Percentiles rank a stretch among this genome's conserved stretches.
These are phyloP conservation scores for Claviceps quebecensis DNA, from an alignment of 2,329 filamentous ascomycete genomes.

Conservation along the genomic window DNA sequence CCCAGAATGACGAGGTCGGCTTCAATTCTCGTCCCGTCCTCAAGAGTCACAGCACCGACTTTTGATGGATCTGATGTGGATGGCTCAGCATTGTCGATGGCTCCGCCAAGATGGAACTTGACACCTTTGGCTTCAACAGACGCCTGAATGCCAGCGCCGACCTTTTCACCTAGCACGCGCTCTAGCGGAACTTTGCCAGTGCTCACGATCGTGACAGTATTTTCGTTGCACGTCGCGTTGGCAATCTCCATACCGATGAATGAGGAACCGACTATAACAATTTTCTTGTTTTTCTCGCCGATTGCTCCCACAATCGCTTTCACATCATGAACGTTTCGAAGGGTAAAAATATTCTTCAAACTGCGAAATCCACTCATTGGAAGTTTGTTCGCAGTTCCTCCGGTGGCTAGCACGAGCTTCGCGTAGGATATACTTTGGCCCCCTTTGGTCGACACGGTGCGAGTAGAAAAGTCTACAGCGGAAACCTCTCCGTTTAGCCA, in stretches of 20 bases:
- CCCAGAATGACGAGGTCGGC: constrained; percentile 88
- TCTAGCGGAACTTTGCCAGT: constrained; percentile 80
- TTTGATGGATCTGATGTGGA: constrained; percentile 51
- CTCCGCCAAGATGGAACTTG: constrained; percentile 71
- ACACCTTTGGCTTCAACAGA: constrained; percentile 74
- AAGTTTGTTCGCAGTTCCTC: constrained; percentile 61
- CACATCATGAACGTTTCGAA: constrained; percentile 65
- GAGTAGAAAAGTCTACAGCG: constrained; percentile 59
- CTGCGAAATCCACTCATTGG: constrained; percentile 78
- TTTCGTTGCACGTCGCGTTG: constrained; percentile 65
- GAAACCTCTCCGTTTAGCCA: constrained; percentile 51
- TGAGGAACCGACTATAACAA: constrained; percentile 81
- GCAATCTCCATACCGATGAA: constrained; percentile 99
- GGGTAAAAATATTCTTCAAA: constrained; percentile 72
- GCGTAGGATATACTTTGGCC: constrained; percentile 63
- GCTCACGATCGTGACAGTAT: constrained; percentile 74
- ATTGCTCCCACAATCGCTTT: constrained; percentile 67
- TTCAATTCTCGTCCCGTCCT: constrained; percentile 71
- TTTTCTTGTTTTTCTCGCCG: constrained; percentile 74
- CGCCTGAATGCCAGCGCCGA: constrained; percentile 69
- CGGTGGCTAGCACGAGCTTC: constrained; percentile 83
- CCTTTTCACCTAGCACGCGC: constrained; percentile 66
- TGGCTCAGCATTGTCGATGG: constrained; percentile 70
- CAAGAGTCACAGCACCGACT: constrained; percentile 69
- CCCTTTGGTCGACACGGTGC: constrained; percentile 59